A percentile compares a stretch with the other conserved stretches of the same genome.
Evolutionary conservation across 495 filamentous ascomycete species (phyloP).

Genomic region (Aspergillus cavernicola): DNA sequence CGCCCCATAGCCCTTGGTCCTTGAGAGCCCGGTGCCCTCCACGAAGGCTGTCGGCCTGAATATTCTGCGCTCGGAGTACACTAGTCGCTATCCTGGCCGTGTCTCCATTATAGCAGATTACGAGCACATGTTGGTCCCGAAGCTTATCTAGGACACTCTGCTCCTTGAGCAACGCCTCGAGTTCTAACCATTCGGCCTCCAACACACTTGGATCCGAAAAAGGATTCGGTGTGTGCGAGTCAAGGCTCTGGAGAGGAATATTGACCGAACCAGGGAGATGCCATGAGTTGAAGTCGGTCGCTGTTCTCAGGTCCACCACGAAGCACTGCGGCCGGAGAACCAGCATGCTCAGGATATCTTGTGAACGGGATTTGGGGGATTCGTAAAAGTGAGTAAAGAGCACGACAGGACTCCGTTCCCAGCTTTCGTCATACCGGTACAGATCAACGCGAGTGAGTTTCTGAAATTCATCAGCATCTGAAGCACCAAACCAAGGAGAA

Average conservation of each 20-base stretch:
- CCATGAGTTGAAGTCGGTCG: constrained; percentile 38
- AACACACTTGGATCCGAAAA: constrained; percentile 44
- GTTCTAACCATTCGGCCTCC: constrained; percentile 41
- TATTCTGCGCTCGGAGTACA: constrained; percentile 46
- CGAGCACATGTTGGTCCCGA: constrained; percentile 33
- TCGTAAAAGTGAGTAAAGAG: constrained; percentile 37
- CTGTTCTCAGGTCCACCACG: constrained; percentile 42
- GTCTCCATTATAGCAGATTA: constrained; percentile 53
- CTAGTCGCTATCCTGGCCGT: constrained; percentile 51
- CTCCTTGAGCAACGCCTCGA: constrained; percentile 37
- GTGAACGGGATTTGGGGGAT: constrained; percentile 21
- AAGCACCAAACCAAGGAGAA: background rate
- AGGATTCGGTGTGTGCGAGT: constrained; percentile 35
- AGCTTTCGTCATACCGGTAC: constrained; percentile 51
- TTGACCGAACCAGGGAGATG: constrained; percentile 45
- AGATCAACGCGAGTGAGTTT: constrained; percentile 47
- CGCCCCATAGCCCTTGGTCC: constrained; percentile 28
- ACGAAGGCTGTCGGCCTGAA: constrained; percentile 47
- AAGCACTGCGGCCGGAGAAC: constrained; percentile 24
- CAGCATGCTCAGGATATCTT: constrained; percentile 23
- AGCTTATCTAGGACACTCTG: constrained; percentile 24
- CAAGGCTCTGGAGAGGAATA: constrained; percentile 32
- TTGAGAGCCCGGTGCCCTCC: constrained; percentile 39
- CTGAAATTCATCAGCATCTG: constrained; percentile 21
- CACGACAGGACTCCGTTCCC: constrained; percentile 42